These are phyloP conservation scores for Detonula confervacea DNA, from an alignment of 352 stramenopile species.

Conservation along the genomic window DNA sequence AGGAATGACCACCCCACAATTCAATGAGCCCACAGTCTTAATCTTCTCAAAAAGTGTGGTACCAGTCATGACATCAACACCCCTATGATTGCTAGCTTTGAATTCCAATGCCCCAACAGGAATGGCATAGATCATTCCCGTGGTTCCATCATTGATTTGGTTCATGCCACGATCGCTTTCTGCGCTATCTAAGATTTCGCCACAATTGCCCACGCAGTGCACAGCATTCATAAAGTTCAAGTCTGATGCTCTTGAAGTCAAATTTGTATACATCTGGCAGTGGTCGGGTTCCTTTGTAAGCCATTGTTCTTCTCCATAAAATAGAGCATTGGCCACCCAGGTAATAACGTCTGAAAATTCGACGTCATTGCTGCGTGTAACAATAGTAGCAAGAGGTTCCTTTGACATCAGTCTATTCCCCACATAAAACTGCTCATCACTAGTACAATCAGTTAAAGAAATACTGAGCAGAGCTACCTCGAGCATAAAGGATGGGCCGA, in stretches of 20 bases:
- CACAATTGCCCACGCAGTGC: conserved; percentile 48
- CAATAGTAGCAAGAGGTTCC: too few relatives aligned
- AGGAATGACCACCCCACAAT: conserved; percentile 22
- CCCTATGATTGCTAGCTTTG: neutral
- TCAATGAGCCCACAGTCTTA: neutral
- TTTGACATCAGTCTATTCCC: too few relatives aligned
- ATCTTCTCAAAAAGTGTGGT: neutral
- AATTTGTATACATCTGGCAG: too few relatives aligned
- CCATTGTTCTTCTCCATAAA: too few relatives aligned
- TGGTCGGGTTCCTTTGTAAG: too few relatives aligned
- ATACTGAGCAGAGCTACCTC: too few relatives aligned
- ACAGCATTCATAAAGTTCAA: conserved; percentile 43
- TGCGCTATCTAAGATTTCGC: neutral
- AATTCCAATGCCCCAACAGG: conserved; percentile 29
- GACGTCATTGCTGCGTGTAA: too few relatives aligned
- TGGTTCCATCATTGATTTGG: conserved; percentile 43
- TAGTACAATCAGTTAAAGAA: too few relatives aligned
- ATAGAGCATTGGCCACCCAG: too few relatives aligned
- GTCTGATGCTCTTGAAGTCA: conserved; percentile 7
- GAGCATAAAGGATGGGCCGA: too few relatives aligned
- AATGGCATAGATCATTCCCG: conserved; percentile 36
- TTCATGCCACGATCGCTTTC: conserved; percentile 20
- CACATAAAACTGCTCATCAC: too few relatives aligned
- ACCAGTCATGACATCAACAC: neutral
- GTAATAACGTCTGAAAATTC: too few relatives aligned